These are phyloP conservation scores for Penicillium paxilli DNA, from an alignment of 495 filamentous ascomycete species.

Conservation along the genomic window DNA sequence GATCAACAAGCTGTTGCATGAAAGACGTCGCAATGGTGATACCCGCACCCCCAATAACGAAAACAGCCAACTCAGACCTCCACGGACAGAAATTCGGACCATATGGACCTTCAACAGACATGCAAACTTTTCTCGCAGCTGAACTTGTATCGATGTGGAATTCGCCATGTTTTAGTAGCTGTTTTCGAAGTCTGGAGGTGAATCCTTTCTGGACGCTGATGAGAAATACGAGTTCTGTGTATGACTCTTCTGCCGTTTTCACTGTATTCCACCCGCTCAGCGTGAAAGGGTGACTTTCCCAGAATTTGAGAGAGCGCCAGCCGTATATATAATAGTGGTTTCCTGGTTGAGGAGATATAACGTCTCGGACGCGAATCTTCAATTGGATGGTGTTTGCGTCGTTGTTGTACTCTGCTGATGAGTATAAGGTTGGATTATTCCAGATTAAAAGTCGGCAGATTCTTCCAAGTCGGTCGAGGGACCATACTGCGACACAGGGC, in stretches of 20 bases:
- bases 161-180: neutral
- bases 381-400: neutral
- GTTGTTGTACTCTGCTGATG: neutral
- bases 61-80: neutral
- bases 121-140: neutral
- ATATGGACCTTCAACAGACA: neutral
- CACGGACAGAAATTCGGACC: neutral
- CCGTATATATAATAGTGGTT: neutral
- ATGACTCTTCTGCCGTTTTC: neutral
- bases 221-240: neutral
- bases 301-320: neutral
- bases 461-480: neutral
- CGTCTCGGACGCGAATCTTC: neutral
- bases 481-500: neutral
- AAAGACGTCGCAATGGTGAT: neutral
- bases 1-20: neutral
- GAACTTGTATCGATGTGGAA: neutral
- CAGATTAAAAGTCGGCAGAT: neutral
- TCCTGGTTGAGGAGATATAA: neutral
- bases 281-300: neutral
- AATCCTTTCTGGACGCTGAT: neutral
- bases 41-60: neutral
- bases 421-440: neutral
- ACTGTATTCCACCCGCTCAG: neutral
- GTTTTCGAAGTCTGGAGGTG: neutral